phyloP scores from a whole-genome alignment of 257 asterid species.

The Gentiana macrophylla region DNA sequence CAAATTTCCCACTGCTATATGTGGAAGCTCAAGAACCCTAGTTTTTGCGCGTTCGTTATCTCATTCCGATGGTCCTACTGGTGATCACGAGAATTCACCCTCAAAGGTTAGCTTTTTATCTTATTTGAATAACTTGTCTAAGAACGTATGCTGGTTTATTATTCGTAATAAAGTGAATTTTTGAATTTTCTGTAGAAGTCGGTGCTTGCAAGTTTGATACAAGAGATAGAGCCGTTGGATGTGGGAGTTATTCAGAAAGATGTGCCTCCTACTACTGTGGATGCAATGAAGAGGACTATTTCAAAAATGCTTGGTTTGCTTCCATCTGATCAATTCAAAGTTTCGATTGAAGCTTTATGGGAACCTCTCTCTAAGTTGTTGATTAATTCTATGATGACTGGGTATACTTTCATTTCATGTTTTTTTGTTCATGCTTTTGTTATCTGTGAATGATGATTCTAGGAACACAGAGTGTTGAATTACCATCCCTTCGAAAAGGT shows the following conservation, averaged over 20 bases:
- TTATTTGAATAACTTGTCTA: not conserved
- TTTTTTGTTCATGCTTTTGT: no score
- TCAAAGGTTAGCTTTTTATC: slow-evolving; percentile 34
- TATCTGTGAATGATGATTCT: not conserved
- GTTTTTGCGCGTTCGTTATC: slow-evolving; percentile 36
- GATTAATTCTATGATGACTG: slow-evolving; percentile 92
- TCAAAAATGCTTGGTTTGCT: slow-evolving; percentile 91
- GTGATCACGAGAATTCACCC: slow-evolving; percentile 25
- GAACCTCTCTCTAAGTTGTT: slow-evolving; percentile 81
- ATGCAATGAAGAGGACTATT: slow-evolving; percentile 95
- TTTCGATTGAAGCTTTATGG: slow-evolving; percentile 81
- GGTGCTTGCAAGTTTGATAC: slow-evolving; percentile 48
- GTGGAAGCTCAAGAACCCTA: slow-evolving; percentile 18
- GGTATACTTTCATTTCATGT: slow-evolving; percentile 32
- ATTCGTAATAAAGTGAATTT: not conserved
- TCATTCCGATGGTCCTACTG: slow-evolving; percentile 23
- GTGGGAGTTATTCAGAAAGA: slow-evolving; percentile 85
- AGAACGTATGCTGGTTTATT: not conserved
- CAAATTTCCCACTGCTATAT: slow-evolving; percentile 3
- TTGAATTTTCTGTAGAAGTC: slow-evolving; percentile 32
- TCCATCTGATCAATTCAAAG: slow-evolving; percentile 92
- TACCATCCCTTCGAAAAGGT: no score
- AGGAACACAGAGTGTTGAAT: no score
- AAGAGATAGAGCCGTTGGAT: slow-evolving; percentile 91
- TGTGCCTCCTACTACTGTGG: slow-evolving; percentile 71